phyloP scores from a whole-genome alignment of 441 rosid species.

The Jatropha multifida region DNA sequence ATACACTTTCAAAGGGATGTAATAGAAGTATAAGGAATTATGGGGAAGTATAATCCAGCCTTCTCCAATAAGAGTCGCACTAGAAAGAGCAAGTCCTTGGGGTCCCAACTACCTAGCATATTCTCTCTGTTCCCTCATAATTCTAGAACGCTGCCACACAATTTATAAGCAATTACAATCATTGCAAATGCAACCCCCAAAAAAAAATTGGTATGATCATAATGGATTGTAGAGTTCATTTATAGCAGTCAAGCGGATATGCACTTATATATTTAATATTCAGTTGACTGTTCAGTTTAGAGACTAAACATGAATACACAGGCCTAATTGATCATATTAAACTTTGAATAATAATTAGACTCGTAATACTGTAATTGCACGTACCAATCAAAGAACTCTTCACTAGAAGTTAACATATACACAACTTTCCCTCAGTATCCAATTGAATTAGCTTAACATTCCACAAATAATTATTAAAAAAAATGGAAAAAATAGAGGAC shows the following conservation, averaged over 20 bases:
- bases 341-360: background rate
- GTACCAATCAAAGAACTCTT: background rate
- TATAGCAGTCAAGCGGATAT: no score
- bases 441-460: slow-evolving; percentile 1
- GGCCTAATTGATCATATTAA: background rate
- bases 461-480: background rate
- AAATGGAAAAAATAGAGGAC: background rate
- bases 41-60: background rate
- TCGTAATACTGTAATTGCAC: background rate
- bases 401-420: background rate
- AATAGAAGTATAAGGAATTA: no score
- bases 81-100: background rate
- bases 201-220: no score
- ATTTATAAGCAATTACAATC: background rate
- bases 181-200: background rate
- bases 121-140: background rate
- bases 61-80: background rate
- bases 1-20: background rate
- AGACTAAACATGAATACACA: no score
- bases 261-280: no score
- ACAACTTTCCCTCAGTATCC: background rate
- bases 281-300: no score
- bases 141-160: background rate
- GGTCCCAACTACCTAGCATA: background rate
- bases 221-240: no score